Percentiles rank a stretch among this genome's conserved stretches.
These are phyloP conservation scores for Mucor racemosus DNA, from an alignment of 371 early-diverging fungal species.

Conservation along the genomic window DNA sequence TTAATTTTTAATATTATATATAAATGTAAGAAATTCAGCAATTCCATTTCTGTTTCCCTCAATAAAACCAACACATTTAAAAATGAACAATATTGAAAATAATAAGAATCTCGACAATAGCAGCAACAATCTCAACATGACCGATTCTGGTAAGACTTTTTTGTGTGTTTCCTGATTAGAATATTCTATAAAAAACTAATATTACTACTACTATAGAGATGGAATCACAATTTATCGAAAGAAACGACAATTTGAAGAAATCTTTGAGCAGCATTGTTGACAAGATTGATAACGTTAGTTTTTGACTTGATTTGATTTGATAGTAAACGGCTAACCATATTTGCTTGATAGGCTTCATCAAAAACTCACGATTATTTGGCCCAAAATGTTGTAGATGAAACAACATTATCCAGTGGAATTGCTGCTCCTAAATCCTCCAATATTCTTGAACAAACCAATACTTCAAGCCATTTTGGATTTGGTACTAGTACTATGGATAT, in stretches of 20 bases:
- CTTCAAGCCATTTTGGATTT: neutral
- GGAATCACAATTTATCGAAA: slow-evolving; percentile 27
- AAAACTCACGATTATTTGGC: slow-evolving; percentile 18
- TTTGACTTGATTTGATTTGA: neutral
- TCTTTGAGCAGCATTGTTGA: slow-evolving; percentile 11
- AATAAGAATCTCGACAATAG: neutral
- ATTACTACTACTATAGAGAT: slow-evolving; percentile 11
- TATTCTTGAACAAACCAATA: neutral
- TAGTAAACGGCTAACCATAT: neutral
- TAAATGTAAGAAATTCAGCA: neutral
- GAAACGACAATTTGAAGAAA: slow-evolving; percentile 19
- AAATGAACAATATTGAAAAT: slow-evolving; percentile 3
- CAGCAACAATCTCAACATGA: neutral
- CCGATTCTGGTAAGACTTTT: slow-evolving; percentile 17
- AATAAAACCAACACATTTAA: neutral
- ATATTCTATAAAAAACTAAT: too few relatives aligned
- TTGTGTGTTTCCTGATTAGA: neutral
- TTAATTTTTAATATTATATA: neutral
- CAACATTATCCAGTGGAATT: neutral
- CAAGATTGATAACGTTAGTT: slow-evolving; percentile 22
- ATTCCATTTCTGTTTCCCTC: neutral
- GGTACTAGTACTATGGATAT: neutral
- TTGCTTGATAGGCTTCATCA: slow-evolving; percentile 3
- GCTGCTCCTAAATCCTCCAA: neutral
- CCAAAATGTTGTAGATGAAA: neutral